Base-by-base conservation (phyloP, 176 grass and related monocot species). In the Rhynchospora pubera region DNA sequence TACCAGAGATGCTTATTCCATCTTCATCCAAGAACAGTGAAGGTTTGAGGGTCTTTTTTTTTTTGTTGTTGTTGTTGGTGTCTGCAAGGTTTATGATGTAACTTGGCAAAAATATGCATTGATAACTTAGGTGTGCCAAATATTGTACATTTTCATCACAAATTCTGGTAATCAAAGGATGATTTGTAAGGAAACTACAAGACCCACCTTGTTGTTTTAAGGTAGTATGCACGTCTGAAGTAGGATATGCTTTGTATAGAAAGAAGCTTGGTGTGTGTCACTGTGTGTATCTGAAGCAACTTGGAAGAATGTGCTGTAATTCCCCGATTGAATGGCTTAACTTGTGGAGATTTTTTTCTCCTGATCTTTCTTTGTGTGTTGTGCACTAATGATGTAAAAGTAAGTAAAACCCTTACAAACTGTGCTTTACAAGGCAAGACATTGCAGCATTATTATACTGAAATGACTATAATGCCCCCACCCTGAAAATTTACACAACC, bases 1-100 rank as follows among this genome's bases (percentile, higher is more conserved):
- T 91, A 42, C 92, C 91, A 16, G 96, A 91, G 79, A 95, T 91
- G 84, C 89, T 88, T 67, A 87, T 88, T 77, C 82, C 90, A 19
- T 82, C 78, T 3, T 78, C 88, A 1, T 79, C 77, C 0, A 95
- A 91, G 85, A 95, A 46, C 88, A 90, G 67, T 60, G 96, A 94
- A 93, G 92, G 96, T 98, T 65, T 86, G 52, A 44, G 22, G n/a
- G n/a, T n/a, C n/a, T n/a, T n/a, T 1, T 56, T 84, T 62, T 2
- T 57, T 78, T 42, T 43, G 48, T 26, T 3, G 46, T 87, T 56
- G 1, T 52, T 87, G 65, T 4, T 59, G 59, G 47, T 53, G 2
- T 56, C 55, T 77, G 2, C 48, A 55, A 56, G 50, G 50, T 77
- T 30, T 56, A 53, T 77, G 72, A 55, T 18, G 48, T 56, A 55